A percentile compares a stretch with the other conserved stretches of the same genome.
phyloP scores from a whole-genome alignment of 768 basidiomycete species.

The Thelephora ganbajun region DNA sequence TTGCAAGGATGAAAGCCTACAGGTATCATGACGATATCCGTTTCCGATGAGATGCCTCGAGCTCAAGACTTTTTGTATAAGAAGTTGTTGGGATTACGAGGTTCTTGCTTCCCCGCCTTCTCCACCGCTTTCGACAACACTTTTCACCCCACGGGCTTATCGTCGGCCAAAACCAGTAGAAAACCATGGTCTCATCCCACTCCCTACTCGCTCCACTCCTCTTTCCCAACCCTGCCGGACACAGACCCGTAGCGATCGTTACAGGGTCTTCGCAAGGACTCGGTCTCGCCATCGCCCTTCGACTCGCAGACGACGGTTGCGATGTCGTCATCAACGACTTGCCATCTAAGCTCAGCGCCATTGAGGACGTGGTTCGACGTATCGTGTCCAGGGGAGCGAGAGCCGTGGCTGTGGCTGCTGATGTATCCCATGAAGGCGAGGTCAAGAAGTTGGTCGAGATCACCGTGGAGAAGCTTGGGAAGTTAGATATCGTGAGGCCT shows the following conservation, averaged over 20 bases:
- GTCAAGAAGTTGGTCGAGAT: conserved; percentile 25
- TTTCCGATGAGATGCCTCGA: too few relatives aligned
- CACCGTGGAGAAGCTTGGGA: conserved; percentile 19
- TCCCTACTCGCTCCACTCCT: too few relatives aligned
- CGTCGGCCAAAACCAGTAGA: too few relatives aligned
- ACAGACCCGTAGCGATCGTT: conserved; percentile 12
- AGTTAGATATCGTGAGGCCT: conserved; percentile 31
- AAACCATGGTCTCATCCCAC: too few relatives aligned
- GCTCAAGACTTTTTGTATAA: too few relatives aligned
- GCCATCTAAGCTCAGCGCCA: conserved; percentile 3
- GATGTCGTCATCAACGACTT: conserved; percentile 11
- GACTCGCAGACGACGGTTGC: conserved; percentile 15
- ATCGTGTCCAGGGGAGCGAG: conserved; percentile 12
- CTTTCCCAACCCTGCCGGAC: too few relatives aligned
- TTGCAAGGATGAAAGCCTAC: too few relatives aligned
- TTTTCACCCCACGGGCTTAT: too few relatives aligned
- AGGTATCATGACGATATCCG: too few relatives aligned
- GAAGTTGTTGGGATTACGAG: too few relatives aligned
- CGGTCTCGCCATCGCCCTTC: conserved; percentile 14
- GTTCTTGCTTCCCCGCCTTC: too few relatives aligned
- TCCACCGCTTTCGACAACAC: too few relatives aligned
- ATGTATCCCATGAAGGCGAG: conserved; percentile 27
- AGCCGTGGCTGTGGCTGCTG: conserved; percentile 17
- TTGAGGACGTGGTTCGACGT: conserved; percentile 8
- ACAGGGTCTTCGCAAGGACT: conserved; percentile 18